These are phyloP conservation scores for Fusarium citri DNA, from an alignment of 2,329 filamentous ascomycete genomes.

Conservation along the genomic window DNA sequence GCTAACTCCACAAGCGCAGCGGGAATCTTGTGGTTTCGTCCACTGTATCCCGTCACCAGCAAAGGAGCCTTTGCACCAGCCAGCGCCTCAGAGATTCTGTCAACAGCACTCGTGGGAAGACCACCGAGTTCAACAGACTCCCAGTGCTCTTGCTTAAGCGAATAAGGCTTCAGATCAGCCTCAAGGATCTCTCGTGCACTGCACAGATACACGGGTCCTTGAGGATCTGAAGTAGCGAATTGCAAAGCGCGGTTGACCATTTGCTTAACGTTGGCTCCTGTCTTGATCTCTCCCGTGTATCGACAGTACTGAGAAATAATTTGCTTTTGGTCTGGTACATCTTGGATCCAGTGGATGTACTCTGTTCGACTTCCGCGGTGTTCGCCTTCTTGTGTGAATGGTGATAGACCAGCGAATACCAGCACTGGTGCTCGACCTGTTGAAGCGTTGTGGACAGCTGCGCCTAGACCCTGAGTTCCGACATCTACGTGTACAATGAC, in stretches of 20 bases:
- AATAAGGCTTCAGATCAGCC: conserved; percentile 81
- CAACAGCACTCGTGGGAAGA: conserved; percentile 63
- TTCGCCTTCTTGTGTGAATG: conserved; percentile 82
- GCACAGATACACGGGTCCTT: conserved; percentile 82
- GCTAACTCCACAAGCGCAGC: conserved; percentile 74
- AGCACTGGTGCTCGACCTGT: conserved; percentile 79
- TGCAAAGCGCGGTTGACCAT: conserved; percentile 87
- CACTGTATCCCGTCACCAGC: conserved; percentile 76
- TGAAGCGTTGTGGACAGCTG: conserved; percentile 83
- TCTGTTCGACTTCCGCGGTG: conserved; percentile 81
- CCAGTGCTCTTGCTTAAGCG: conserved; percentile 77
- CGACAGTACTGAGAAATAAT: conserved; percentile 88
- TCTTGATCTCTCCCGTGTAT: conserved; percentile 85
- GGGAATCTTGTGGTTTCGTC: conserved; percentile 74
- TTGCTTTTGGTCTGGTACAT: conserved; percentile 83
- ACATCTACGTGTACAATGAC: conserved; percentile 87
- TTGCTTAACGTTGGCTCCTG: conserved; percentile 87
- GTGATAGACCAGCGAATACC: conserved; percentile 82
- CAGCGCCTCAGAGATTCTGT: conserved; percentile 71
- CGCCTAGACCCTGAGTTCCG: conserved; percentile 81
- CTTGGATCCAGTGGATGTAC: conserved; percentile 89
- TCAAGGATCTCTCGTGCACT: conserved; percentile 87
- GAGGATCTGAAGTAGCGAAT: conserved; percentile 81
- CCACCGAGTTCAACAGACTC: conserved; percentile 75
- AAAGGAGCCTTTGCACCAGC: conserved; percentile 74